Conservation (phyloP, 495 filamentous ascomycete genomes). For the Talaromyces nanjingensis region DNA sequence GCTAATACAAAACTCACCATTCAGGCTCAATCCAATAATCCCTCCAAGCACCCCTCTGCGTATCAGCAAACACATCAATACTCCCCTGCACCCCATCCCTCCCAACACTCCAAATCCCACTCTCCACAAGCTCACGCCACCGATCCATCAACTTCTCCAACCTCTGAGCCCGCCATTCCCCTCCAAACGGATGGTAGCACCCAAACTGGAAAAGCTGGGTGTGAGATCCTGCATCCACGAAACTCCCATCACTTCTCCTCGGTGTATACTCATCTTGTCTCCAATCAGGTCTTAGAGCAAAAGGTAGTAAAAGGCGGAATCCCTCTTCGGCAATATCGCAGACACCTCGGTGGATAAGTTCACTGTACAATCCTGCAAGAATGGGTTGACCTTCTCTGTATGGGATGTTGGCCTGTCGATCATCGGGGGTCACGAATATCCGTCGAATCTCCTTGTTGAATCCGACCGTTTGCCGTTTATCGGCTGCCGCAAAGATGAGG, state of each 20-base stretch:
- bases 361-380: conserved; percentile 17
- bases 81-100: conserved; percentile 28
- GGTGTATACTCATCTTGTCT: conserved; percentile 12
- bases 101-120: conserved; percentile 34
- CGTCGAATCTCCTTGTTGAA: conserved; percentile 14
- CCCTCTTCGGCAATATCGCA: conserved; percentile 15
- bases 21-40: conserved; percentile 27
- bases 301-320: conserved; percentile 17
- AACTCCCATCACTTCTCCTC: conserved; percentile 26
- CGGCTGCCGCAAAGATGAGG: conserved; percentile 19
- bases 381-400: conserved; percentile 14
- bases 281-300: conserved; percentile 11
- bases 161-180: conserved; percentile 25
- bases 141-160: conserved; percentile 31
- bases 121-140: conserved; percentile 32
- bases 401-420: not conserved
- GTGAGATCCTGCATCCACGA: conserved; percentile 14
- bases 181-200: conserved; percentile 27
- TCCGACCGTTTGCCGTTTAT: conserved; percentile 9
- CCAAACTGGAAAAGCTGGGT: conserved; percentile 33
- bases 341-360: not conserved
- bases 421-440: not conserved
- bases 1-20: conserved; percentile 14
- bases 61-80: conserved; percentile 34
- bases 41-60: conserved; percentile 21